These are phyloP conservation scores for Clitopilus passeckerianus DNA, from an alignment of 768 basidiomycete genomes.

Conservation along the genomic window DNA sequence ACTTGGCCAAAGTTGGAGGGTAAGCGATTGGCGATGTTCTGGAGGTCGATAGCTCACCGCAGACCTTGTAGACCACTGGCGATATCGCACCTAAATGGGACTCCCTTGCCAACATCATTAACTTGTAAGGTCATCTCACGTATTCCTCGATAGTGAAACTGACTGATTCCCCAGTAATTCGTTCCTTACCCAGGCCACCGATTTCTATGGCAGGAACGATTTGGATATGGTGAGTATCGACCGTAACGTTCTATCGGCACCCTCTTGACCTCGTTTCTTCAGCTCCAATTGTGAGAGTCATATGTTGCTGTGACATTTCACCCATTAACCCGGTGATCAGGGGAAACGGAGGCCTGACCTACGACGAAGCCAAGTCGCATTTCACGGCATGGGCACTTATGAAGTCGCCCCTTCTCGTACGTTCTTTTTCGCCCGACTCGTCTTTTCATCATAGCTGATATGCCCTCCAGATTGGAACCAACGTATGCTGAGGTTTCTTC, in stretches of 20 bases:
- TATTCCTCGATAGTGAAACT: background rate
- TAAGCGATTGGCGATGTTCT: slow-evolving; percentile 17
- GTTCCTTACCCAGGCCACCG: slow-evolving; percentile 57
- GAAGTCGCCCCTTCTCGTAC: slow-evolving; percentile 35
- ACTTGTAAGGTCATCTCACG: slow-evolving; percentile 33
- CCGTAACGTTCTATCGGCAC: background rate
- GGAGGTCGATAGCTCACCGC: background rate
- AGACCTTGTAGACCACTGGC: slow-evolving; percentile 49
- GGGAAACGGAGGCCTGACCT: slow-evolving; percentile 62
- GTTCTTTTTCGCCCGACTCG: background rate
- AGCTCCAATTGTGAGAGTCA: slow-evolving; percentile 47
- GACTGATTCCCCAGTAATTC: slow-evolving; percentile 42
- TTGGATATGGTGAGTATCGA: slow-evolving; percentile 53
- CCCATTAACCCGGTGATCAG: background rate
- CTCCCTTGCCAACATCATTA: slow-evolving; percentile 53
- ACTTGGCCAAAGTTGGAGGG: slow-evolving; percentile 67
- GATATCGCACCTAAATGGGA: slow-evolving; percentile 51
- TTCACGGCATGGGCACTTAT: slow-evolving; percentile 53
- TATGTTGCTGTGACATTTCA: background rate
- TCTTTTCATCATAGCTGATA: background rate
- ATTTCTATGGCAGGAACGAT: slow-evolving; percentile 65
- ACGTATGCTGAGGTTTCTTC: background rate
- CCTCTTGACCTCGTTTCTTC: background rate
- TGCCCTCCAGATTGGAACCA: background rate
- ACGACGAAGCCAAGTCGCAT: slow-evolving; percentile 62